Evolutionary conservation across 2,329 filamentous ascomycete genomes (phyloP), one percentile per base, ranked within the genome.

Genomic region (Mollisiaceae sp.): DNA sequence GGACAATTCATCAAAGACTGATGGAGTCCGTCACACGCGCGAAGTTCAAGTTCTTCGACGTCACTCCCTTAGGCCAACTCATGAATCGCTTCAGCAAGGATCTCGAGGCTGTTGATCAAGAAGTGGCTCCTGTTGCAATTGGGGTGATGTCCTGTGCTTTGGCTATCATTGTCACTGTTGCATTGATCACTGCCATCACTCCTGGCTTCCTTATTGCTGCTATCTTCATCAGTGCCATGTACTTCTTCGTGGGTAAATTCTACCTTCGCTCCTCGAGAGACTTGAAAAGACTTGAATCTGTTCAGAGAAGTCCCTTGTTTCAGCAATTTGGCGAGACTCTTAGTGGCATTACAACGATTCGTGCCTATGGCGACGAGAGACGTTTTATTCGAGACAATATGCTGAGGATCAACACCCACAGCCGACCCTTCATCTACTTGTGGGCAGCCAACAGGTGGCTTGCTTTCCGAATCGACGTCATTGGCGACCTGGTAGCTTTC

Each of bases 71-170:
- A 0, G 95, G 95, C 14, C 94, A 97, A 78, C 85, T 99, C 74
- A 98, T 98, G 90, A 99, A 99, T 79, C 89, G 95, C 22, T 99
- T 99, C 80, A 98, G 94, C 77, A 98, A 98, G 79, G 95, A 99
- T 77, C 86, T 99, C 15, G 94, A 99, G 77, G 89, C 93, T 12
- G 85, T 99, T 22, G 95, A 99, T 72, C 95, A 99, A 77, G 95
- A 99, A 77, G 92, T 99, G 65, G 94, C 95, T 0, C 93, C 94
- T 2, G 89, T 96, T 47, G 94, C 95, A 24, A 94, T 98, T 71
- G 86, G 87, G 62, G 85, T 90, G 60, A 86, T 90, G 78, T 84
- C 82, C n/a, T 90, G 86, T 72, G 84, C 81, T 1, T 79, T 90
- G 66, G 86, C 83, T 38, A 85, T 98, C 54, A 75, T 95, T 43